These are phyloP conservation scores for Pseudoscleropodium purum DNA, from an alignment of 225 moss, liverwort and hornwort species.

Conservation along the genomic window DNA sequence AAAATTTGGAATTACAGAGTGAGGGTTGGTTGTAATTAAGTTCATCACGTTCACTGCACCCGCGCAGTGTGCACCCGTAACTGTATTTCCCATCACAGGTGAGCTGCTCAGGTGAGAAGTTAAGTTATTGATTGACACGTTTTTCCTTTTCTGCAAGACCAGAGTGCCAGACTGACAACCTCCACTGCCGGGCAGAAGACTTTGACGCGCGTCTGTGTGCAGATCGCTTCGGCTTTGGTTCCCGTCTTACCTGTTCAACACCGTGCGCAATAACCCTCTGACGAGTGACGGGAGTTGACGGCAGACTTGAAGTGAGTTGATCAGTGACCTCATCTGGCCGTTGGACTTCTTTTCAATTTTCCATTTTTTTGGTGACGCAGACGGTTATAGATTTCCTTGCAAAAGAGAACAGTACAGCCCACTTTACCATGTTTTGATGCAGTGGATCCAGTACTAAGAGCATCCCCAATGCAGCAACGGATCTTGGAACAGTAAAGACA, in stretches of 20 bases:
- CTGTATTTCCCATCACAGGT: no score
- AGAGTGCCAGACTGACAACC: not conserved
- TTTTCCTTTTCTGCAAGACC: not conserved
- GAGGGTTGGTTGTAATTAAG: not conserved
- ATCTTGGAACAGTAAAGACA: not conserved
- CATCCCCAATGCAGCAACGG: not conserved
- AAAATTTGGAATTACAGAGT: not conserved
- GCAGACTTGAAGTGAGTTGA: not conserved
- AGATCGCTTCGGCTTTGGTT: not conserved
- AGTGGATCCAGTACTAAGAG: no score
- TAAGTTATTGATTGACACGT: not conserved
- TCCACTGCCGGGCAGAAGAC: not conserved
- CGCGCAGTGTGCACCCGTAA: not conserved
- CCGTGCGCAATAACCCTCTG: not conserved
- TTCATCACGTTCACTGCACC: not conserved
- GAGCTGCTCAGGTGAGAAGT: not conserved
- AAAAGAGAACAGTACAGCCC: not conserved
- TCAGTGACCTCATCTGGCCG: not conserved
- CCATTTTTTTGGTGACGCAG: not conserved
- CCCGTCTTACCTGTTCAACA: not conserved
- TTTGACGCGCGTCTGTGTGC: not conserved
- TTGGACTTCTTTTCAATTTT: not conserved
- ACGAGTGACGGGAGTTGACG: not conserved
- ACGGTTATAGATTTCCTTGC: not conserved
- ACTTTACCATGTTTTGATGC: not conserved